A percentile compares a stretch with the other conserved stretches of the same genome.
These are phyloP conservation scores for Malus orientalis DNA, from an alignment of 306 rosid genomes.

Conservation along the genomic window DNA sequence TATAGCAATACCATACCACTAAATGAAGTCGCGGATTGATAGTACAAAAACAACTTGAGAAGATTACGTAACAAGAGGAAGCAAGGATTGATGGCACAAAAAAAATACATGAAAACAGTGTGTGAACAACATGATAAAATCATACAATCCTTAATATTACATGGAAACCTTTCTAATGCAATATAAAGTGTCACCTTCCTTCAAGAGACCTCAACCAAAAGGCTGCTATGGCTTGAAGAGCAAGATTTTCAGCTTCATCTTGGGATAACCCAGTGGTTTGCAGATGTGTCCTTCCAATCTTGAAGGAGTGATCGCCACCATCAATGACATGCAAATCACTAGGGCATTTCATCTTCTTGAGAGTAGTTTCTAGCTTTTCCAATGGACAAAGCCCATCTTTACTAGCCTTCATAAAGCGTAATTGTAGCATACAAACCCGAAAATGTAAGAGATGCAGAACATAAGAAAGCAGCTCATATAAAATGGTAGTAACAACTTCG, in stretches of 20 bases:
- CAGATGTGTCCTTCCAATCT: slow-evolving; percentile 79
- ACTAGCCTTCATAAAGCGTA: slow-evolving; percentile 54
- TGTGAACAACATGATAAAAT: slow-evolving; percentile 15
- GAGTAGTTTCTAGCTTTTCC: slow-evolving; percentile 60
- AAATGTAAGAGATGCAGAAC: slow-evolving; percentile 4
- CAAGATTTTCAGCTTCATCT: slow-evolving; percentile 59
- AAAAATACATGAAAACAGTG: background rate
- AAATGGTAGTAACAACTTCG: background rate
- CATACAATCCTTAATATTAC: slow-evolving; percentile 17
- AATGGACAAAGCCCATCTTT: slow-evolving; percentile 70
- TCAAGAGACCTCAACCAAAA: slow-evolving; percentile 40
- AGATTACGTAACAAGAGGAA: background rate
- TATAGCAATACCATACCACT: background rate
- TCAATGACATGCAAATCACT: slow-evolving; percentile 61
- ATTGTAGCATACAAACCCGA: background rate
- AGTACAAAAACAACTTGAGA: slow-evolving; percentile 6
- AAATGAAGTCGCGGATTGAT: background rate
- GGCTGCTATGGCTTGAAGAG: slow-evolving; percentile 48
- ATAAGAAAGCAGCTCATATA: background rate
- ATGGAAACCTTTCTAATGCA: background rate
- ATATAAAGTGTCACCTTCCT: slow-evolving; percentile 16
- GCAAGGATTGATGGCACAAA: background rate
- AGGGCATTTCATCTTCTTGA: slow-evolving; percentile 55
- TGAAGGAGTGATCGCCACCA: slow-evolving; percentile 94
- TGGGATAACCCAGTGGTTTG: slow-evolving; percentile 52